These are phyloP conservation scores for Epichloe brachyelytri DNA, from an alignment of 2,329 filamentous ascomycete genomes.

Conservation along the genomic window DNA sequence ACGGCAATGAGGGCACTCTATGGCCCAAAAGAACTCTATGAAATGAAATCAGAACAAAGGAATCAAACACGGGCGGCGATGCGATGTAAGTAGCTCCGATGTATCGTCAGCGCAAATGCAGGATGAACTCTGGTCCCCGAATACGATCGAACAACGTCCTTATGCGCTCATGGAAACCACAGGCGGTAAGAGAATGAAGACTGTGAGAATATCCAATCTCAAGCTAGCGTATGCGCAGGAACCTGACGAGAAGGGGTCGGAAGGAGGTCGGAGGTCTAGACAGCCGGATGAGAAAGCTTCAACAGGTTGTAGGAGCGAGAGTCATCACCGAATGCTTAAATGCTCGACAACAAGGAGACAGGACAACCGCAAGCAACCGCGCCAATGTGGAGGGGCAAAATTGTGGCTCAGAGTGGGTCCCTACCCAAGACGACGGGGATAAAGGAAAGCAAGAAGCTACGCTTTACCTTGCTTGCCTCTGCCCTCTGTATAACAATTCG, in stretches of 20 bases:
- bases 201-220: background rate
- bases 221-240: background rate
- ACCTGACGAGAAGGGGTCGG: background rate
- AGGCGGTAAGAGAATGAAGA: background rate
- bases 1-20: slow-evolving; percentile 3
- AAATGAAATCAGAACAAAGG: background rate
- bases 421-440: slow-evolving; percentile 19
- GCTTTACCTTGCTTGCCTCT: too few relatives aligned
- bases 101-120: background rate
- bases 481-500: too few relatives aligned
- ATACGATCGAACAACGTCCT: background rate
- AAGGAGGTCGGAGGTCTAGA: background rate
- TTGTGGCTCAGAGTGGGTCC: slow-evolving; percentile 15
- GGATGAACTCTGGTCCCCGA: background rate
- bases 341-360: background rate
- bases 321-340: background rate
- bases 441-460: too few relatives aligned
- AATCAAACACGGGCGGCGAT: too few relatives aligned
- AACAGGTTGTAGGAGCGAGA: background rate
- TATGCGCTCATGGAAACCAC: background rate
- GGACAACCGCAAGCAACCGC: background rate
- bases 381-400: background rate
- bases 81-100: too few relatives aligned
- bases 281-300: slow-evolving; percentile 1
- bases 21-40: background rate